These are phyloP conservation scores for Xylariaceae sp. DNA, from an alignment of 2,329 filamentous ascomycete genomes.

Conservation along the genomic window DNA sequence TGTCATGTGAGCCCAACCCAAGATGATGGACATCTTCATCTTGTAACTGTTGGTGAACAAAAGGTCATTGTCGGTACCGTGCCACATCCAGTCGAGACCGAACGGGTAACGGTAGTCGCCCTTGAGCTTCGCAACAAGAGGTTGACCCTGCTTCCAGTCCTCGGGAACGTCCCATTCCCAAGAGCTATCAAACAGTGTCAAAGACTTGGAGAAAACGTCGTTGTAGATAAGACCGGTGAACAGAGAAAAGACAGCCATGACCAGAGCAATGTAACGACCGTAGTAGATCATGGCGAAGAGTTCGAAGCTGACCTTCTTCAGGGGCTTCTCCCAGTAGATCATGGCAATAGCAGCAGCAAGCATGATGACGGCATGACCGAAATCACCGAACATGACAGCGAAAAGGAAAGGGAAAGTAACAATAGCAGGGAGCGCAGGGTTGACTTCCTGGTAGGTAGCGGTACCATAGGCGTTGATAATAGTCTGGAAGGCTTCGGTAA, in stretches of 20 bases:
- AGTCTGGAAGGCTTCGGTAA: conserved; percentile 96
- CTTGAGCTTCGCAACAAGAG: conserved; percentile 63
- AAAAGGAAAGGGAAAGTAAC: conserved; percentile 99
- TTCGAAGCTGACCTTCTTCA: conserved; percentile 90
- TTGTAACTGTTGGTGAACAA: conserved; percentile 98
- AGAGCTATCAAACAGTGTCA: conserved; percentile 82
- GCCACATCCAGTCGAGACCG: conserved; percentile 94
- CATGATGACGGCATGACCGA: conserved; percentile 91
- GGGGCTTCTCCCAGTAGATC: conserved; percentile 92
- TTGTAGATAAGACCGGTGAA: conserved; percentile 98
- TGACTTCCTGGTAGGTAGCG: conserved; percentile 94
- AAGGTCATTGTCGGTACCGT: conserved; percentile 88
- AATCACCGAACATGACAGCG: conserved; percentile 99
- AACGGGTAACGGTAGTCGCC: conserved; percentile 83
- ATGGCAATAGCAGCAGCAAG: conserved; percentile 75
- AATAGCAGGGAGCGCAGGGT: conserved; percentile 90
- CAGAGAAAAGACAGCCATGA: conserved; percentile 96
- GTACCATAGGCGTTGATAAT: conserved; percentile 99
- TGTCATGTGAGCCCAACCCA: conserved; percentile 98
- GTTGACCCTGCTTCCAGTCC: conserved; percentile 58
- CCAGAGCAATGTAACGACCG: conserved; percentile 93
- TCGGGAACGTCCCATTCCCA: conserved; percentile 74
- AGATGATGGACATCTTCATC: conserved; percentile 98
- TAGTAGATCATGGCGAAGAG: conserved; percentile 98
- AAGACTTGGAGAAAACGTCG: conserved; percentile 89